Evolutionary conservation across 1,139 yeast genomes (phyloP).

Genomic region (Suhomyces yuchorum): DNA sequence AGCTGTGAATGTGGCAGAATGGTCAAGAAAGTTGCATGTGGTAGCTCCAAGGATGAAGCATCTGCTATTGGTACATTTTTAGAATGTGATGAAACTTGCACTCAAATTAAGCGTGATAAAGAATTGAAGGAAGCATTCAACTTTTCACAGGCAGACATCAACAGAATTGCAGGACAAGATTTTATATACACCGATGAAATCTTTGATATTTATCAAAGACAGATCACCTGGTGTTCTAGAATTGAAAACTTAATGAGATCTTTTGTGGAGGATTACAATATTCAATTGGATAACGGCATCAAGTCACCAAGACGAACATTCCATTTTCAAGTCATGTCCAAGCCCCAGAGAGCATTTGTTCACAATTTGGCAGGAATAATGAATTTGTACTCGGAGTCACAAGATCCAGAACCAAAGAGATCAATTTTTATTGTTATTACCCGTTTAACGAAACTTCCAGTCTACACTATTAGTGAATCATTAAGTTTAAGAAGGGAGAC

Average conservation of each 20-base stretch:
- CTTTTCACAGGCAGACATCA: conserved; percentile 27
- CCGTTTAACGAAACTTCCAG: conserved; percentile 36
- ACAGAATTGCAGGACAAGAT: conserved; percentile 19
- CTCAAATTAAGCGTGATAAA: conserved; percentile 57
- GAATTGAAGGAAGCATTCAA: conserved; percentile 66
- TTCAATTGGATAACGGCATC: conserved; percentile 20
- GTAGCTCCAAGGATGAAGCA: conserved; percentile 39
- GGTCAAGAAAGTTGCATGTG: conserved; percentile 51
- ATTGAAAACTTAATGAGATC: conserved; percentile 56
- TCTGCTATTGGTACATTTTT: conserved; percentile 38
- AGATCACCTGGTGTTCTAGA: conserved; percentile 63
- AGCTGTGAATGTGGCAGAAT: conserved; percentile 69
- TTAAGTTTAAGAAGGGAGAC: conserved; percentile 34
- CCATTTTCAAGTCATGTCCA: conserved; percentile 74
- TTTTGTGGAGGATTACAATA: conserved; percentile 43
- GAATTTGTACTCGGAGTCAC: conserved; percentile 67
- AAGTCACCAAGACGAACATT: conserved; percentile 29
- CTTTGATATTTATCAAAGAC: conserved; percentile 48
- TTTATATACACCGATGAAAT: conserved; percentile 48
- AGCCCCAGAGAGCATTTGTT: conserved; percentile 68
- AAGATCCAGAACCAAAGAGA: conserved; percentile 79
- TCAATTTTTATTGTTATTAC: conserved; percentile 62
- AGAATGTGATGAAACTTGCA: conserved; percentile 75
- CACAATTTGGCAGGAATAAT: conserved; percentile 66
- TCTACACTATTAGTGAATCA: conserved; percentile 30